phyloP scores from a whole-genome alignment of 148 eudicot species.

The Suaeda aralocaspica region DNA sequence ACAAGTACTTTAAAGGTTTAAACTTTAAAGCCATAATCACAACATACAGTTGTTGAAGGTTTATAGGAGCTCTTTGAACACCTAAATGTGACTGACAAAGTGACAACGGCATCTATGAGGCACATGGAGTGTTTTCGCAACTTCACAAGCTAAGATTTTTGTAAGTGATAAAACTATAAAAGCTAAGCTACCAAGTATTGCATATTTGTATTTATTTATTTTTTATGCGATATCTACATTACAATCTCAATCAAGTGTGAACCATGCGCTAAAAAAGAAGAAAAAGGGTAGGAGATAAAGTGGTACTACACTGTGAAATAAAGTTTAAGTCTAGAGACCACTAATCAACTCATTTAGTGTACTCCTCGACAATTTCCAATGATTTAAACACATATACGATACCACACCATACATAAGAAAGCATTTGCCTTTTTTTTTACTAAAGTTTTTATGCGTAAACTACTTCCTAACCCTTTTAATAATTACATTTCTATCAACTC shows the following conservation, averaged over 20 bases:
- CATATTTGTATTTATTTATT: neutral
- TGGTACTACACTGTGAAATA: neutral
- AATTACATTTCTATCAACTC: too few relatives aligned
- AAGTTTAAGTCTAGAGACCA: neutral
- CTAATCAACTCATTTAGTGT: neutral
- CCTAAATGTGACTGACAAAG: neutral
- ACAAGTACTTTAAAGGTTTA: neutral
- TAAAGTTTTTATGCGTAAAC: too few relatives aligned
- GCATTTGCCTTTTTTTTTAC: too few relatives aligned
- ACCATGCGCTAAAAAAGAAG: neutral
- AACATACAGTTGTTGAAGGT: neutral
- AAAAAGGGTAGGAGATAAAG: neutral
- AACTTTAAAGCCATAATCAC: neutral
- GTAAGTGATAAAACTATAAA: too few relatives aligned
- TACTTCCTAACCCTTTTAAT: too few relatives aligned
- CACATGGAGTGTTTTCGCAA: slow-evolving; percentile 1
- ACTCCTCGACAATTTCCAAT: neutral
- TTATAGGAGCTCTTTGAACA: neutral
- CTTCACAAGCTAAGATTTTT: too few relatives aligned
- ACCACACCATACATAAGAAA: too few relatives aligned
- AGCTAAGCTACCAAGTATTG: too few relatives aligned
- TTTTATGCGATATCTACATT: too few relatives aligned
- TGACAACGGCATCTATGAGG: neutral
- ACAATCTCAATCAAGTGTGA: neutral
- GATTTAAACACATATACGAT: too few relatives aligned